These are phyloP conservation scores for Aspergillus heteromorphus DNA, from an alignment of 495 filamentous ascomycete genomes.

Conservation along the genomic window DNA sequence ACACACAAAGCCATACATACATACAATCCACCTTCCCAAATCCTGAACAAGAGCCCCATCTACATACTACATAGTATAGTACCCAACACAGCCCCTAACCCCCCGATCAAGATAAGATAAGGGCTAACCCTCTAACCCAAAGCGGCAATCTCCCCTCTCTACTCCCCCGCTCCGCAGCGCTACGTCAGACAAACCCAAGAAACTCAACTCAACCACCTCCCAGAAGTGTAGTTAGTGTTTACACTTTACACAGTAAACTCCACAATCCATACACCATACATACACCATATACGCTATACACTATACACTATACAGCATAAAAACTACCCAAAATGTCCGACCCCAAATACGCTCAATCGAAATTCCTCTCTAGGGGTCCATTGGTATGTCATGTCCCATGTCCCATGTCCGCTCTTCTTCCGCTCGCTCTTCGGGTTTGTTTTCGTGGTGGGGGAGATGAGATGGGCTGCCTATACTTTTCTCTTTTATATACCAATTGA, in stretches of 20 bases:
- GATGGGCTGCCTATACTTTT: too few species aligned
- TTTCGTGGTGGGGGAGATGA: background rate
- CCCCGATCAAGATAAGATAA: background rate
- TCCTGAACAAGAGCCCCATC: background rate
- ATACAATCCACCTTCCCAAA: too few species aligned
- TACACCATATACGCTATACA: too few species aligned
- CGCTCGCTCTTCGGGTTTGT: background rate
- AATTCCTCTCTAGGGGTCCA: constrained; percentile 14
- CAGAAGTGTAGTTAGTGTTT: background rate
- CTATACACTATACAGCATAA: background rate
- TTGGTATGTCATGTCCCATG: constrained; percentile 11
- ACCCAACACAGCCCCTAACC: too few species aligned
- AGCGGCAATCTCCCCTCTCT: background rate
- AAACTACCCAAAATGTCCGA: background rate
- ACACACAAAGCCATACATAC: too few species aligned
- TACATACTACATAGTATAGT: too few species aligned
- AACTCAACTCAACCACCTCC: background rate
- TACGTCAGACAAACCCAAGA: background rate
- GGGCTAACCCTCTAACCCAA: constrained; percentile 2
- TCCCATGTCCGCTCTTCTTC: background rate
- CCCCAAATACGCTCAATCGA: constrained; percentile 8
- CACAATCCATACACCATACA: too few species aligned
- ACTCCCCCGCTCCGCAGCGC: background rate
- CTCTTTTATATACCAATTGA: too few species aligned
- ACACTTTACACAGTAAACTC: too few species aligned